Conservation (phyloP, 495 filamentous ascomycete genomes). For the Hypoxylon fuscum region DNA sequence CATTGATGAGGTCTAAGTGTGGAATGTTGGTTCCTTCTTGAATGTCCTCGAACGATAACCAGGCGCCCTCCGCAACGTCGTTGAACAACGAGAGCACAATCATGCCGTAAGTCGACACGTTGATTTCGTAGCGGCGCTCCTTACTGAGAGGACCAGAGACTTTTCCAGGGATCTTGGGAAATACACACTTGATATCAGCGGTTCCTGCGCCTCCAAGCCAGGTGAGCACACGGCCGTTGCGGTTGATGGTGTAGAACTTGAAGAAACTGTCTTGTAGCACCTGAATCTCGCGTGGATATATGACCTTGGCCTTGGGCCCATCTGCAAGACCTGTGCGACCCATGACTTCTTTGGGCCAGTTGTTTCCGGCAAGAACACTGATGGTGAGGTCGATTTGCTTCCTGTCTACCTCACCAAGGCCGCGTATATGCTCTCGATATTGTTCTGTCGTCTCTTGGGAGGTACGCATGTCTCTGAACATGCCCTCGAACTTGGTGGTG, state of each 20-base stretch:
- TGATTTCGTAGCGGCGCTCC: conserved; percentile 85
- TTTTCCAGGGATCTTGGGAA: conserved; percentile 71
- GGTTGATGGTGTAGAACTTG: conserved; percentile 86
- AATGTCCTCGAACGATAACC: conserved; percentile 84
- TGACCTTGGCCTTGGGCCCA: conserved; percentile 63
- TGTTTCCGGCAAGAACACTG: conserved; percentile 88
- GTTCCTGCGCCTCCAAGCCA: conserved; percentile 77
- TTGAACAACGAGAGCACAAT: conserved; percentile 91
- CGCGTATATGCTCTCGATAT: conserved; percentile 74
- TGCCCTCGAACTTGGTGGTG: conserved; percentile 89
- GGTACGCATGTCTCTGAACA: conserved; percentile 97
- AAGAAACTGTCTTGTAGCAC: conserved; percentile 85
- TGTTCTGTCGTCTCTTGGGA: conserved; percentile 83
- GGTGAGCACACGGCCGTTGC: conserved; percentile 85
- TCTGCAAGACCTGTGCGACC: conserved; percentile 55
- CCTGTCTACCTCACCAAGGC: conserved; percentile 69
- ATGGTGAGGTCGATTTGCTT: conserved; percentile 80
- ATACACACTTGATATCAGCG: conserved; percentile 84
- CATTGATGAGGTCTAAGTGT: conserved; percentile 76
- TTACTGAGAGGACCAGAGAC: conserved; percentile 69
- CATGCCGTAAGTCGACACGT: conserved; percentile 93
- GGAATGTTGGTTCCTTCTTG: conserved; percentile 86
- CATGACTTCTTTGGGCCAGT: conserved; percentile 93
- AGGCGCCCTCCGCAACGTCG: conserved; percentile 69
- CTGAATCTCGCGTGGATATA: conserved; percentile 80